Evolutionary conservation across 306 rosid genomes (phyloP), one percentile per base, ranked within the genome.

Genomic region (Cicer pinnatifidum): DNA sequence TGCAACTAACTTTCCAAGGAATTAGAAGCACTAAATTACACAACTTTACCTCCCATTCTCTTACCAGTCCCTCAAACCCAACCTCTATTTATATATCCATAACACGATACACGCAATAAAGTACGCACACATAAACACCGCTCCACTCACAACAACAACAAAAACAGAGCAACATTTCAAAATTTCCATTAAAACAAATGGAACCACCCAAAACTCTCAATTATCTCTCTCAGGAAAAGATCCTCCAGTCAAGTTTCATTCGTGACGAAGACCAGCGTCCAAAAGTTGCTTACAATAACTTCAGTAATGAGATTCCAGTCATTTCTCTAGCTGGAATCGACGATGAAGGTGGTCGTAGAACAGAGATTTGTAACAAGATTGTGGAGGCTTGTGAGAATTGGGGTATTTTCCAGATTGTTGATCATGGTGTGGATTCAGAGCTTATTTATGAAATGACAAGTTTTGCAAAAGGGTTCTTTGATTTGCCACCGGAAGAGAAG

Each of bases 181-280:
- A 23, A 2, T 20, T 58, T 11, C 15, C 16, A 0, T 16, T 11
- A 9, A 4, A 52, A 16, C 19, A 15, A 15, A 85, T 85, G 87
- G 80, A 85, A 10, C 73, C 76, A 4, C 16, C 80, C 0, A 46
- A 86, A 20, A 90, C 97, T 11, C 96, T 93, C 11, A 89, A 88
- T 0, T 72, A 83, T 51, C 78, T 93, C 0, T 76, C 91, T 0
- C 85, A 67, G n/a, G 84, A 86, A 63, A 89, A 84, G 35, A 83
- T 85, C 9, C 92, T 93, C 0, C 83, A 81, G 11, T 58, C 88
- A 0, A 82, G 85, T 40, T 94, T 91, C 75, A 63, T 94, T 23
- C 83, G 99, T 0, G 95, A 94, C 76, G 90, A 91, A 53, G 93
- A 88, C 3, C 96, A 94, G 78, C 94, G 99, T 1, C 97, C 99